Evolutionary conservation across 2,329 filamentous ascomycete species (phyloP), one percentile per base, ranked within the genome.

Genomic region (Fusarium sp.): DNA sequence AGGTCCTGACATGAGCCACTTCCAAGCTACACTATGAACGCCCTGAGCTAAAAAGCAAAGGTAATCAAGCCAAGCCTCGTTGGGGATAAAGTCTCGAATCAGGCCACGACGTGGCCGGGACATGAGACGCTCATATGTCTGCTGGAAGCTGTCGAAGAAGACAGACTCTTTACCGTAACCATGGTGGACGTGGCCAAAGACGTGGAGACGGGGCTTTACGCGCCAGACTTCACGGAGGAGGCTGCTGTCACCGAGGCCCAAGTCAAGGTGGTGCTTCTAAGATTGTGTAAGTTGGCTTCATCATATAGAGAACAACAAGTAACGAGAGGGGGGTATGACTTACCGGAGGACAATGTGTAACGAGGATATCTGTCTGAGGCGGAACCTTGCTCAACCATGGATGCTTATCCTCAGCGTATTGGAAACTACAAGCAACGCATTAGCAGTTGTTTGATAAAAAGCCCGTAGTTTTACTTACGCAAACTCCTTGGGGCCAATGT

Each of bases 141-240:
- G 78, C 74, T 96, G 91, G 57, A 86, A 84, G 23, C 87, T 83
- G 73, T 95, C 91, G 82, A 90, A 96, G 75, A 86, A 89, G 9
- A 90, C 82, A 0, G 86, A 75, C 69, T 93, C 87, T 38, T 79
- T 79, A 14, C 92, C 93, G 41, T 89, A 84, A 9, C 86, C 90
- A 70, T 83, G 89, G 77, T 97, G 93, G 21, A 93, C 84, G 75
- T 97, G 93, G 1, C 92, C 93, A 72, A 95, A 96, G 43, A 96
- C 83, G 74, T 96, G 92, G 13, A 96, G 78, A 11, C 80, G 80
- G 0, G 93, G 93, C 60, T 85, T 87, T 10, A 92, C 86, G 32
- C 89, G 84, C 87, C 89, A 91, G 15, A 90, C 75, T 70, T 96
- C 92, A 13, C 80, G 76, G 6, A 94, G 80, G 6, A 96, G 81